Conservation (phyloP, 2,329 filamentous ascomycete species). For the Fusarium sp. region DNA sequence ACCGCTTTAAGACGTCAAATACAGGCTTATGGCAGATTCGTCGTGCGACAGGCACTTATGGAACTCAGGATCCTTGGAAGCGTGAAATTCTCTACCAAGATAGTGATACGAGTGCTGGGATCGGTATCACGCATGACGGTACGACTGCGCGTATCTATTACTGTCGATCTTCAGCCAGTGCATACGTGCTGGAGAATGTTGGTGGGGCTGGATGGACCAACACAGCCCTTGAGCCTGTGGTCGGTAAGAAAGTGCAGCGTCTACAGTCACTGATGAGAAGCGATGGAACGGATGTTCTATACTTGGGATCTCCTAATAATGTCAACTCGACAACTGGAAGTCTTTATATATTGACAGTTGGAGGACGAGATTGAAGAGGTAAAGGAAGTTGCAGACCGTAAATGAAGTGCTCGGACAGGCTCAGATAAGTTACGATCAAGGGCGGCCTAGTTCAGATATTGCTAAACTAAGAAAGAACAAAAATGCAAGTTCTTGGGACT, state of each 20-base stretch:
- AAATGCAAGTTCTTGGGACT: too few relatives aligned
- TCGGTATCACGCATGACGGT: conserved; percentile 23
- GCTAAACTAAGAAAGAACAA: too few relatives aligned
- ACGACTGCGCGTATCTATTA: conserved; percentile 20
- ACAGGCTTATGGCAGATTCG: conserved; percentile 12
- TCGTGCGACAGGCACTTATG: conserved; percentile 12
- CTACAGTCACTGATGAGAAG: conserved; percentile 23
- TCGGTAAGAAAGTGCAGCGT: conserved; percentile 24
- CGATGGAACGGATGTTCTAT: conserved; percentile 29
- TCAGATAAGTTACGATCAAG: too few relatives aligned
- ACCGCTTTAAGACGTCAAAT: conserved; percentile 17
- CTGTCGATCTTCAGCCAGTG: conserved; percentile 8
- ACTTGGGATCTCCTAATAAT: conserved; percentile 26
- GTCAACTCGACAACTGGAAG: conserved; percentile 29
- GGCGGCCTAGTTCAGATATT: neutral
- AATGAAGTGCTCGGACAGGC: too few relatives aligned
- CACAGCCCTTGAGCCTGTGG: conserved; percentile 11
- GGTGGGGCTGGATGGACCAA: conserved; percentile 17
- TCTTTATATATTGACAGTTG: conserved; percentile 11
- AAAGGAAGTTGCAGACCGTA: too few relatives aligned
- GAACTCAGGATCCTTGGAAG: conserved; percentile 15
- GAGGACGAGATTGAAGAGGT: neutral
- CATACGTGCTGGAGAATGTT: conserved; percentile 30
- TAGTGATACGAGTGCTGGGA: conserved; percentile 11
- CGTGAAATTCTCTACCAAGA: conserved; percentile 13